Base-by-base conservation (phyloP, 2,329 filamentous ascomycete genomes). In the Xylaria polymorpha region DNA sequence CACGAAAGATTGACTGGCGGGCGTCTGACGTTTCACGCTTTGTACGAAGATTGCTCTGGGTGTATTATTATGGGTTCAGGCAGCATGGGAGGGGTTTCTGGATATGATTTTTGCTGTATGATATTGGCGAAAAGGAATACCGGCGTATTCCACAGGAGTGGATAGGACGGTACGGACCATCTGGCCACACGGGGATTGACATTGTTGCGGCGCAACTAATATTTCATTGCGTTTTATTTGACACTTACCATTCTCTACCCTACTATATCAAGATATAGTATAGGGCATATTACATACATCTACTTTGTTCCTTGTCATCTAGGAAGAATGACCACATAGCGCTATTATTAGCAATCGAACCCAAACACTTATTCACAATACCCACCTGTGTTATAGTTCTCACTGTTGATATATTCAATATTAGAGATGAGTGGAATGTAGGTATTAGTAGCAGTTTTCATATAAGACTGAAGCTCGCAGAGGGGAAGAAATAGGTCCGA, bases 61-160 rank as follows among this genome's bases (percentile, higher is more conserved):
- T 46, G 56, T 59, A 59, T 4, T 8, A 59, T 32, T 46, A 44
- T 35, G 41, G 18, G 25, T 4, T 10, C 20, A 59, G 9, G 25
- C 25, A 46, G 56, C 56, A n/a, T 59, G 9, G 6, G 22, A 43
- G 35, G 18, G 29, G 12, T 37, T 39, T 15, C n/a, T 20, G 41
- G 25, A 46, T 15, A 41, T 57, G 9, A n/a, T 2, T 22, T 29
- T 41, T 41, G 20, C 18, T 57, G 53, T 57, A 57, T 22, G 32
- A 41, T 57, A 57, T 41, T 32, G 8, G 32, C 15, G 56, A 59
- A 44, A 58, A 14, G 56, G 56, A 32, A 59, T 39, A 22, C 22
- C 6, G 39, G 39, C 15, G 15, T 35, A 32, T 32, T 29, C 56
- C 39, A 44, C 56, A 3, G 7, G 53, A 20, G 5, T 1, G 10